Conservation (phyloP, 768 basidiomycete genomes). For the Boletus pseudopeckii region DNA sequence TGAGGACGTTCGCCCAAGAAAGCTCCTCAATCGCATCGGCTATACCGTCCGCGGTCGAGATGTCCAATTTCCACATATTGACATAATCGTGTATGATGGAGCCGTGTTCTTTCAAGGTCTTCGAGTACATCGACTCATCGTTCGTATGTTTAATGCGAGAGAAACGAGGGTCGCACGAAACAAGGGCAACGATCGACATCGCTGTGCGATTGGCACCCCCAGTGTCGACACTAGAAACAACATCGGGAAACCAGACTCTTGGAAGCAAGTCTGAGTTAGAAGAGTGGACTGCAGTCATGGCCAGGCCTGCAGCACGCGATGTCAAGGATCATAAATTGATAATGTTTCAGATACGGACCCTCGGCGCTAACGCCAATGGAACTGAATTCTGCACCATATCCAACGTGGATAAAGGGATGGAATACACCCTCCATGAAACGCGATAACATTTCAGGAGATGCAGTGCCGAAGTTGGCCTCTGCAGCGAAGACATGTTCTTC, state of each 20-base stretch:
- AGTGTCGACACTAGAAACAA: slow-evolving; percentile 8
- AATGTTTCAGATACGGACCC: slow-evolving; percentile 43
- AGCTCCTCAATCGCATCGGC: slow-evolving; percentile 60
- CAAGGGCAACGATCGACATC: slow-evolving; percentile 48
- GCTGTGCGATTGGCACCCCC: slow-evolving; percentile 29
- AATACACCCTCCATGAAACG: slow-evolving; percentile 54
- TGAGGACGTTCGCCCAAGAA: slow-evolving; percentile 48
- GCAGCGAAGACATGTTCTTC: slow-evolving; percentile 57
- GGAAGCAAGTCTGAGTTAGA: slow-evolving; percentile 17
- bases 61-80: slow-evolving; percentile 44
- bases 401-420: slow-evolving; percentile 64
- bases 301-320: slow-evolving; percentile 42
- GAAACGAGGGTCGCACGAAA: slow-evolving; percentile 48
- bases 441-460: slow-evolving; percentile 44
- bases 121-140: slow-evolving; percentile 32
- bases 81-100: slow-evolving; percentile 41
- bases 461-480: slow-evolving; percentile 39
- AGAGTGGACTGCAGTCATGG: slow-evolving; percentile 41
- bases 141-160: slow-evolving; percentile 17
- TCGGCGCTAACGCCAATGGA: slow-evolving; percentile 58
- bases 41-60: slow-evolving; percentile 35
- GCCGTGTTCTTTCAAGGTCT: slow-evolving; percentile 32
- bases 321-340: slow-evolving; percentile 31
- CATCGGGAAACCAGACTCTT: slow-evolving; percentile 23
- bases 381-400: slow-evolving; percentile 61